Evolutionary conservation across 768 basidiomycete genomes (phyloP).

Genomic region (Trametes cingulata): DNA sequence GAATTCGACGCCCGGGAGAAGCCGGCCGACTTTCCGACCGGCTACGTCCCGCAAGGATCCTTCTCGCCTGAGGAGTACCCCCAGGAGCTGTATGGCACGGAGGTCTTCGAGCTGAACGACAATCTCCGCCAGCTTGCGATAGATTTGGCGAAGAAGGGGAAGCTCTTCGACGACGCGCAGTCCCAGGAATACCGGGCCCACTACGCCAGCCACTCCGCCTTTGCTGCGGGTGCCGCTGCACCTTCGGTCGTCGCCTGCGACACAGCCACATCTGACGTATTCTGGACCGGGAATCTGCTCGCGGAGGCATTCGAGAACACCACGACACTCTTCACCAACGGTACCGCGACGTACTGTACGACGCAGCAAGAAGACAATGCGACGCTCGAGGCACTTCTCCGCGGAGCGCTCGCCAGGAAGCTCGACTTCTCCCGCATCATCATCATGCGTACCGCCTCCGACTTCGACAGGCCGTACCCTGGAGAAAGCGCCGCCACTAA

Average conservation of each 20-base stretch:
- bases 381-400: conserved; percentile 38
- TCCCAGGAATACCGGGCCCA: conserved; percentile 35
- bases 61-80: conserved; percentile 30
- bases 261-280: conserved; percentile 40
- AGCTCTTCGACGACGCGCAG: conserved; percentile 35
- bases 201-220: conserved; percentile 29
- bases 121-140: conserved; percentile 36
- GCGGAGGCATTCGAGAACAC: conserved; percentile 39
- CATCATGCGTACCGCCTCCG: conserved; percentile 39
- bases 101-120: conserved; percentile 47
- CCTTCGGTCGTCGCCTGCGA: conserved; percentile 39
- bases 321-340: conserved; percentile 37
- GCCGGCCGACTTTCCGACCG: conserved; percentile 37
- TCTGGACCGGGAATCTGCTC: conserved; percentile 40
- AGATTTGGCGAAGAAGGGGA: conserved; percentile 32
- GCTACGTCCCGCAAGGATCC: conserved; percentile 38
- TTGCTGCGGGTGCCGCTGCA: conserved; percentile 32
- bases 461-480: conserved; percentile 33
- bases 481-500: conserved; percentile 28
- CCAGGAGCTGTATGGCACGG: conserved; percentile 39
- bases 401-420: conserved; percentile 34
- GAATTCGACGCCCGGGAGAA: conserved; percentile 45
- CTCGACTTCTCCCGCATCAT: conserved; percentile 41
- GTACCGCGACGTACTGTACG: conserved; percentile 34
- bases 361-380: conserved; percentile 46